These are phyloP conservation scores for Aspergillus novofumigatus DNA, from an alignment of 2,329 filamentous ascomycete genomes.

Conservation along the genomic window DNA sequence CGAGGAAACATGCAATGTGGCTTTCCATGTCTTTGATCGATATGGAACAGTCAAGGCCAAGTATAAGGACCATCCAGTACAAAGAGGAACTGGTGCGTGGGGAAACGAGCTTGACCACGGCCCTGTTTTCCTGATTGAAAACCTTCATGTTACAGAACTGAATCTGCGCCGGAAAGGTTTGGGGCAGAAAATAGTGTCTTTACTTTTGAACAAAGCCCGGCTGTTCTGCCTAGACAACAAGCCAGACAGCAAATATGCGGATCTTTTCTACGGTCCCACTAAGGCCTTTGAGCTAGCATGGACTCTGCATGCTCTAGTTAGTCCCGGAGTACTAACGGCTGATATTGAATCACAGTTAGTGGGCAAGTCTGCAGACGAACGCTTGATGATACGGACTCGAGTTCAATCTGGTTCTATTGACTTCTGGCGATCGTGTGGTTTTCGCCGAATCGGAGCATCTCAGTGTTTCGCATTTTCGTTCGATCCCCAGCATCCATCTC, in stretches of 20 bases:
- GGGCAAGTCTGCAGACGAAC: slow-evolving; percentile 14
- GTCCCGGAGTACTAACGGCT: slow-evolving; percentile 12
- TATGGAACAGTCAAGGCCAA: slow-evolving; percentile 35
- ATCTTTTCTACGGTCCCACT: slow-evolving; percentile 1
- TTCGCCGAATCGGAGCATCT: slow-evolving; percentile 16
- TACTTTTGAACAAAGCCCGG: slow-evolving; percentile 24
- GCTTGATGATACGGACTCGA: slow-evolving; percentile 6
- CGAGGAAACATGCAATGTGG: slow-evolving; percentile 27
- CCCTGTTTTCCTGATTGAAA: slow-evolving; percentile 28
- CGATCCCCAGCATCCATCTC: slow-evolving; percentile 13
- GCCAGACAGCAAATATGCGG: neutral
- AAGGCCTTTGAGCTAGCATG: slow-evolving; percentile 9
- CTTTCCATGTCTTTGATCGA: slow-evolving; percentile 34
- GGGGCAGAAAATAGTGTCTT: slow-evolving; percentile 26
- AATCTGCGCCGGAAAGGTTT: slow-evolving; percentile 28
- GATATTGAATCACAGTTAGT: slow-evolving; percentile 11
- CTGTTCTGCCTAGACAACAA: slow-evolving; percentile 5
- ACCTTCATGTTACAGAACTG: slow-evolving; percentile 16
- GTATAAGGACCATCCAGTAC: slow-evolving; percentile 26
- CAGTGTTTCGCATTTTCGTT: slow-evolving; percentile 17
- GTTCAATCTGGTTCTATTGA: slow-evolving; percentile 4
- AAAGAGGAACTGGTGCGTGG: slow-evolving; percentile 27
- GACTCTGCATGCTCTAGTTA: slow-evolving; percentile 17
- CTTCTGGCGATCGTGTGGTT: slow-evolving; percentile 24
- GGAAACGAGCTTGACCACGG: slow-evolving; percentile 25